These are phyloP conservation scores for Pleurotus giganteus DNA, from an alignment of 768 basidiomycete species.

Conservation along the genomic window DNA sequence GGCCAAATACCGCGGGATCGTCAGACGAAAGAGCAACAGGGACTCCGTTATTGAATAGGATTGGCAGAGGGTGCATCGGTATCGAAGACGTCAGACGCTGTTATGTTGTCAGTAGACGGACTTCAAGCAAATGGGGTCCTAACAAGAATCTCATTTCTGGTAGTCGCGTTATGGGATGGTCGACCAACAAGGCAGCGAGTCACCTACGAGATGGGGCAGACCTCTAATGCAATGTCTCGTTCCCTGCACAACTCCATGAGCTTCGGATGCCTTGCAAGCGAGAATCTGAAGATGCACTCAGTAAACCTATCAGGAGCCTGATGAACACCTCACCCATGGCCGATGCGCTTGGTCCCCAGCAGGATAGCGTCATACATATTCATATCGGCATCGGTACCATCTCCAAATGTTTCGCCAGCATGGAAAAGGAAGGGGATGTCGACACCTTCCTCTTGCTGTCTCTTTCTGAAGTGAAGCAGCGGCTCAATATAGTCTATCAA, in stretches of 20 bases:
- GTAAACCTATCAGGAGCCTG: not conserved
- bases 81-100: conserved; percentile 77
- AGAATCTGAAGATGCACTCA: conserved; percentile 44
- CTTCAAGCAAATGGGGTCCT: conserved; percentile 8
- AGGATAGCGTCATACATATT: conserved; percentile 81
- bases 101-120: not conserved
- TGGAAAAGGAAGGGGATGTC: conserved; percentile 79
- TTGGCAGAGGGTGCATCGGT: conserved; percentile 75
- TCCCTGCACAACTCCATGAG: conserved; percentile 67
- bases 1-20: conserved; percentile 76
- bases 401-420: conserved; percentile 78
- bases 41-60: conserved; percentile 70
- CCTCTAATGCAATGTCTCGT: conserved; percentile 62
- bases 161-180: not conserved
- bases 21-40: conserved; percentile 72
- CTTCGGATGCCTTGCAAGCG: conserved; percentile 74
- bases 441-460: conserved; percentile 53
- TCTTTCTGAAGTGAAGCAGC: conserved; percentile 56
- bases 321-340: conserved; percentile 58
- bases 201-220: conserved; percentile 80
- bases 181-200: not conserved
- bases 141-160: conserved; percentile 74
- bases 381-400: conserved; percentile 65
- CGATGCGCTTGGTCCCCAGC: conserved; percentile 76
- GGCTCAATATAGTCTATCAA: conserved; percentile 61